Conservation (phyloP, 768 basidiomycete genomes). For the Russula dissimulans region DNA sequence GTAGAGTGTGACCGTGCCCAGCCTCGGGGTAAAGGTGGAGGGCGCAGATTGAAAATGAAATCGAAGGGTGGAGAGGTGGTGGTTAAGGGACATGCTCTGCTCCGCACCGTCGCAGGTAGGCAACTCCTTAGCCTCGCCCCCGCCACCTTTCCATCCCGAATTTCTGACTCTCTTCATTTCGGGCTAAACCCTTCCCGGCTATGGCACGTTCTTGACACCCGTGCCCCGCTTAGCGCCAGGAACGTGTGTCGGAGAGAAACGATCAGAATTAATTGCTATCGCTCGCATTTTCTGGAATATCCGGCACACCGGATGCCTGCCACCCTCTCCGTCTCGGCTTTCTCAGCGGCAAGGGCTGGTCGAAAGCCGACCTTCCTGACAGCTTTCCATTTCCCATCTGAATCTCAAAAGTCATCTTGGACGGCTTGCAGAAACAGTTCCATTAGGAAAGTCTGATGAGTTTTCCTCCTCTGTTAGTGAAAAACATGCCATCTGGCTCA, state of each 20-base stretch:
- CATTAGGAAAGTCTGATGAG: neutral
- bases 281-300: neutral
- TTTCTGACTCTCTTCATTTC: neutral
- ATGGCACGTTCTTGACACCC: neutral
- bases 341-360: no score
- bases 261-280: neutral
- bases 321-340: neutral
- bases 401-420: neutral
- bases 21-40: conserved; percentile 13
- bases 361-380: no score
- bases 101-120: no score
- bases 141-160: neutral
- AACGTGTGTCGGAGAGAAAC: neutral
- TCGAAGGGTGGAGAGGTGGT: conserved; percentile 1
- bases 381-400: neutral
- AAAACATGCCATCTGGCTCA: neutral
- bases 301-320: neutral
- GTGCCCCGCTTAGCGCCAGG: neutral
- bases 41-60: conserved; percentile 4
- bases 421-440: neutral
- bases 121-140: neutral
- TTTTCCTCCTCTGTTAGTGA: neutral
- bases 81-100: neutral
- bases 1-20: conserved; percentile 6
- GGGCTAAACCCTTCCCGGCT: neutral